These are phyloP conservation scores for Neurospora crassa DNA, from an alignment of 2,329 filamentous ascomycete genomes.

Conservation along the genomic window DNA sequence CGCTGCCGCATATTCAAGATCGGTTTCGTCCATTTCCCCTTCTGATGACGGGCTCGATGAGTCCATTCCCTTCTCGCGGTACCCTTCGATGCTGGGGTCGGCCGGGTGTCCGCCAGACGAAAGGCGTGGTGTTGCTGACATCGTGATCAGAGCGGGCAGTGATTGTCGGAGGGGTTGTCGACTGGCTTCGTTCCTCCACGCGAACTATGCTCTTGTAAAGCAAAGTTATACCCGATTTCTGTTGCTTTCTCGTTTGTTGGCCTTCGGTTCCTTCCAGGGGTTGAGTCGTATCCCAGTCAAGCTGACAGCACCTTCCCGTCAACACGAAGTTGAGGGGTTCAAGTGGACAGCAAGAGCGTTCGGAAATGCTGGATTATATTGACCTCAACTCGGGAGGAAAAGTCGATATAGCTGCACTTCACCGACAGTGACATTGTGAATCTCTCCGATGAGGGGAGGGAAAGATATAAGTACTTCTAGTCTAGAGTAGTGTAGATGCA, in stretches of 20 bases:
- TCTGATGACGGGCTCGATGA: neutral
- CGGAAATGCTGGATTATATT: neutral
- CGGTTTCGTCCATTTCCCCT: neutral
- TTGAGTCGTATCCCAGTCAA: neutral
- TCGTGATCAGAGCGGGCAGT: neutral
- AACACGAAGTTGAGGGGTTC: neutral
- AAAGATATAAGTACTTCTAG: neutral
- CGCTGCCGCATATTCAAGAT: neutral
- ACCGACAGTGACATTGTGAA: neutral
- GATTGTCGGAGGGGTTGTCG: neutral
- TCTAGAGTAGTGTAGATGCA: neutral
- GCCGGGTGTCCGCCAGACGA: neutral
- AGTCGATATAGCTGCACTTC: neutral
- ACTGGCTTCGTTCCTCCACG: neutral
- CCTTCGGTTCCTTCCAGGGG: neutral
- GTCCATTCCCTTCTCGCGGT: neutral
- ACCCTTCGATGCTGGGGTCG: neutral
- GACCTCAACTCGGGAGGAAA: neutral
- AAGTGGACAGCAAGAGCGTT: neutral
- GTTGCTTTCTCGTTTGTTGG: neutral
- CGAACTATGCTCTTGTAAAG: neutral
- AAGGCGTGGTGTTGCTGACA: neutral
- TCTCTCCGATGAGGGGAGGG: neutral
- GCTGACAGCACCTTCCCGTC: neutral
- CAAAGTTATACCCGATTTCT: neutral